Base-by-base conservation (phyloP, 352 stramenopile species). In the Pilasporangium apinafurcum region DNA sequence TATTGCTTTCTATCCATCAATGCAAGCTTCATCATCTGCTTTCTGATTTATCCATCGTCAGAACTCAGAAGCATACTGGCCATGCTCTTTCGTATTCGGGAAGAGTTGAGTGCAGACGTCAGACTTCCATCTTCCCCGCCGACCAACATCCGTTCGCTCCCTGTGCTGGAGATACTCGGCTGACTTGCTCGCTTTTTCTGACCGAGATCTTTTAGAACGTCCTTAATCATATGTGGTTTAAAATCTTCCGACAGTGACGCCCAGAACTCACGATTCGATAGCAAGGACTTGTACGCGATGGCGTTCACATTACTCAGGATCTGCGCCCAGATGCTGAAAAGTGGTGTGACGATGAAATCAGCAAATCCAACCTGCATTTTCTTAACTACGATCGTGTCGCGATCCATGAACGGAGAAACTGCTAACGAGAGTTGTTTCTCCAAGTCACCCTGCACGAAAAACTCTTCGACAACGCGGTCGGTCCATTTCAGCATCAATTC, bases 291-390 rank as follows among this genome's bases (percentile, higher is more conserved):
- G 51, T 92, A 91, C 5, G 71, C 67, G 3, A 59, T 69, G 2
- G 56, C 20, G 44, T 91, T 87, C 5, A 95, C 51, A 32, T 83
- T 83, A 18, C 55, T 49, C 7, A 88, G 51, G 42, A 95, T 92
- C 44, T 95, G 81, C 4, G 76, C 71, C 83, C 83, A 95, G 18
- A 92, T 62, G 34, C 73, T 83, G 56, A 95, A 95, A 5, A 93
- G 59, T 21, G 89, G 89, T 6, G 73, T 57, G 8, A 96, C 89
- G 36, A 98, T 94, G 38, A 97, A 97, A 52, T 98, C 88, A 2
- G 96, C 92, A 55, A 98, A 98, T 14, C 87, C 87, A 4, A 97
- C 70, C 59, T 98, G 93, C 68, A 89, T 92, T 51, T 97, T 95
- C 53, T 90, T 86, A 32, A 96, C 66, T 30, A 95, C 84, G 47